Base-by-base conservation (phyloP, 208 protist species). In the Zelonia costaricensis region DNA sequence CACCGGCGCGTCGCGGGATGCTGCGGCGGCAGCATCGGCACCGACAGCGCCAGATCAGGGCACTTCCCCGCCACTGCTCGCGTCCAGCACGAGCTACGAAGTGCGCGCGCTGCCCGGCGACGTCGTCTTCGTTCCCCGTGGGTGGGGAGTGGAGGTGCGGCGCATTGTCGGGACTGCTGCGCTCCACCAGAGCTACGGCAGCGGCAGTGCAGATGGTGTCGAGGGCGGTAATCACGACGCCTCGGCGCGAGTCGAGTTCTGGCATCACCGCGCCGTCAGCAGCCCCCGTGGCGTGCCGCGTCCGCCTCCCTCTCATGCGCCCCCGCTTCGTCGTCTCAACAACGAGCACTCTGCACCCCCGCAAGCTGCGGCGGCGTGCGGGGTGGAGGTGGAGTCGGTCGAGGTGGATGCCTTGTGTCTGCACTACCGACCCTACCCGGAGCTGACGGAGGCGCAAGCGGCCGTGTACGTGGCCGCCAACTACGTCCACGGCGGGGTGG, bases 21-120 rank as follows among this genome's bases (percentile, higher is more conserved):
- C 9, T 3, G 2, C n/a, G 7, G 3, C 38, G 3, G 23, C 61
- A 18, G 18, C 38, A 18, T 10, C 20, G 9, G 16, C 44, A 39
- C 36, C 45, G 25, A 10, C 45, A 49, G 5, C 56, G 10, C 28
- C 44, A 44, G 48, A n/a, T n/a, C n/a, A n/a, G n/a, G n/a, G n/a
- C n/a, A n/a, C n/a, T n/a, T n/a, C 38, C 15, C 10, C 16, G 20
- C 38, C 36, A 16, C 20, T 31, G 25, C 55, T 70, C 28, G 4
- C 30, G 10, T 63, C 54, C 8, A 27, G 49, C 27, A 44, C 57
- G 7, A 58, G 66, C 22, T 86, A 89, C 59, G 74, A 90, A 43
- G 78, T 94, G 56, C 81, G 84, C 30, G 88, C 80, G 20, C 49
- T 94, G 44, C 88, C 88, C 16, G 88, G 88, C 4, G 88, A 94